These are phyloP conservation scores for Colletotrichum camelliae DNA, from an alignment of 2,329 filamentous ascomycete genomes.

Conservation along the genomic window DNA sequence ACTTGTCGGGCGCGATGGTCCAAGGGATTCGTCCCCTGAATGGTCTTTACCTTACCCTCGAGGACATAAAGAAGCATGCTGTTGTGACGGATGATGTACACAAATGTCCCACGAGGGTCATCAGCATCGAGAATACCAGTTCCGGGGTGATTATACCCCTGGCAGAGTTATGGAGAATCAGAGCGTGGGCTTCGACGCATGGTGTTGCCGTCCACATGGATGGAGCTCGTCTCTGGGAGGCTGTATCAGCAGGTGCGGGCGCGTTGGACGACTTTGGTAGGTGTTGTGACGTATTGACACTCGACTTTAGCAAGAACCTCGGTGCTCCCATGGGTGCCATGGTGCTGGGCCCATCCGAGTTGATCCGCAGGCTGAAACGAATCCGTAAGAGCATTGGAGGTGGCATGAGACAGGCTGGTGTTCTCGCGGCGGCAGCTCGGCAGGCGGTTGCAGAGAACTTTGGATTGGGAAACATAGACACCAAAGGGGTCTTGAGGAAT, in stretches of 20 bases:
- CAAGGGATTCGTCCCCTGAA: slow-evolving; percentile 47
- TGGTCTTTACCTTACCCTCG: slow-evolving; percentile 44
- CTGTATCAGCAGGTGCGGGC: slow-evolving; percentile 46
- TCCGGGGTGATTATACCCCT: slow-evolving; percentile 73
- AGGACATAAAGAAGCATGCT: slow-evolving; percentile 40
- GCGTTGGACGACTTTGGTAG: slow-evolving; percentile 45
- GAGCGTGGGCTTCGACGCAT: slow-evolving; percentile 62
- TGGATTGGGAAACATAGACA: slow-evolving; percentile 44
- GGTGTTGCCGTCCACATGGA: slow-evolving; percentile 54
- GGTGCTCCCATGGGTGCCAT: slow-evolving; percentile 58
- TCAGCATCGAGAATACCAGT: slow-evolving; percentile 47
- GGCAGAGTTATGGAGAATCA: slow-evolving; percentile 66
- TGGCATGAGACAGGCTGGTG: slow-evolving; percentile 76
- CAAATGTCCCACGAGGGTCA: slow-evolving; percentile 43
- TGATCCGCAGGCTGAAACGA: slow-evolving; percentile 74
- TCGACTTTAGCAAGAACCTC: slow-evolving; percentile 60
- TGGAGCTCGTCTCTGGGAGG: slow-evolving; percentile 59
- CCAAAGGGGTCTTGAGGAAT: slow-evolving; percentile 45
- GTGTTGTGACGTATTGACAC: slow-evolving; percentile 63
- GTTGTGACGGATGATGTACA: slow-evolving; percentile 47
- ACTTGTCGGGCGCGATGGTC: slow-evolving; percentile 68
- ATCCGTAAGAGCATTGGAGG: slow-evolving; percentile 83
- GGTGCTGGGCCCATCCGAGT: slow-evolving; percentile 48
- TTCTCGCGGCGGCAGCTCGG: slow-evolving; percentile 76
- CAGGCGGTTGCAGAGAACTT: slow-evolving; percentile 85